Percentiles rank a stretch among this genome's conserved stretches.
Evolutionary conservation across 2,329 filamentous ascomycete species (phyloP).

Genomic region (Penicillium paneum): DNA sequence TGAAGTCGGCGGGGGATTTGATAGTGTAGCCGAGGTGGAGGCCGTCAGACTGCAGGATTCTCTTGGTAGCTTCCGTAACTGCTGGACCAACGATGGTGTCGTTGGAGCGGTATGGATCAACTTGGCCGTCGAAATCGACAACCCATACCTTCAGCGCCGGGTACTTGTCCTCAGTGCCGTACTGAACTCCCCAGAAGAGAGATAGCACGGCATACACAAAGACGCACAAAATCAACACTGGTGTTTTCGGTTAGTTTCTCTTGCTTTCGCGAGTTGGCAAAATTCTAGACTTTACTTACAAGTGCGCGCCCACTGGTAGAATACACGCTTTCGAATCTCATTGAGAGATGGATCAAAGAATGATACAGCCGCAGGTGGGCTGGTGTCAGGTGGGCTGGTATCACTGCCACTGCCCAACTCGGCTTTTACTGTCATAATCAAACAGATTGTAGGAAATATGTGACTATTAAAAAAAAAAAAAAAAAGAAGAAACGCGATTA

Average conservation of each 20-base stretch:
- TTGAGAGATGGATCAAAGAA: constrained; percentile 28
- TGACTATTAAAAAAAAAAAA: neutral
- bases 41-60: constrained; percentile 40
- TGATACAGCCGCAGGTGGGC: constrained; percentile 22
- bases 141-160: constrained; percentile 53
- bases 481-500: neutral
- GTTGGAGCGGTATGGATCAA: constrained; percentile 50
- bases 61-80: constrained; percentile 47
- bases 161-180: constrained; percentile 49
- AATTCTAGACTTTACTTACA: constrained; percentile 10
- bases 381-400: constrained; percentile 3
- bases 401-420: neutral
- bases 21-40: constrained; percentile 52
- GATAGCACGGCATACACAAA: constrained; percentile 58
- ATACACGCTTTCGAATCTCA: constrained; percentile 19
- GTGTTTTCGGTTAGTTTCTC: neutral
- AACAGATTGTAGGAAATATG: neutral
- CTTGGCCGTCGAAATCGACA: constrained; percentile 61
- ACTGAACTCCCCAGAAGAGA: constrained; percentile 61
- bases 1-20: constrained; percentile 50
- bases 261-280: neutral
- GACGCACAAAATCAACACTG: constrained; percentile 47
- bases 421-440: neutral
- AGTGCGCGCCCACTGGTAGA: constrained; percentile 25
- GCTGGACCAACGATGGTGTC: constrained; percentile 57